phyloP scores from a whole-genome alignment of 352 stramenopile species.

The Globisporangium acanthophoron region DNA sequence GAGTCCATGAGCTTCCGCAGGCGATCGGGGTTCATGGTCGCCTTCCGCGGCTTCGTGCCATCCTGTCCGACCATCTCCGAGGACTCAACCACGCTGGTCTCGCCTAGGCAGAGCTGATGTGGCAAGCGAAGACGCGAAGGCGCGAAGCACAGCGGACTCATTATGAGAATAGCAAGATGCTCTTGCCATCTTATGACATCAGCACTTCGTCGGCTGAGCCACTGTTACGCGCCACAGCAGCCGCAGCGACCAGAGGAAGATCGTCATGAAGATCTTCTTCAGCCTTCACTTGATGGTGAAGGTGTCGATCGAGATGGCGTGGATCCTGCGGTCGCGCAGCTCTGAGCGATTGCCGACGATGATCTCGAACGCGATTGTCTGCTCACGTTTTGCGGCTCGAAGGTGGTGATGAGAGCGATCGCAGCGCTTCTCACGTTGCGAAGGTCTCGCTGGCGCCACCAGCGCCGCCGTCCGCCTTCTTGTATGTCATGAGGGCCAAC shows the following conservation, averaged over 20 bases:
- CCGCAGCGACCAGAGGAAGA: constrained; percentile 4
- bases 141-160: too few relatives aligned
- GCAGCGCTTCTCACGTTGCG: too few relatives aligned
- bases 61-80: constrained; percentile 7
- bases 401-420: too few relatives aligned
- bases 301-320: neutral
- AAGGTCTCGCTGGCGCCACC: neutral
- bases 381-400: too few relatives aligned
- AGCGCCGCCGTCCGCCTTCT: constrained; percentile 1
- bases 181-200: neutral
- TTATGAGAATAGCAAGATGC: too few relatives aligned
- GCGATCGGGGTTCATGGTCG: constrained; percentile 44
- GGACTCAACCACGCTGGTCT: neutral
- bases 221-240: constrained; percentile 2
- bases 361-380: constrained; percentile 2
- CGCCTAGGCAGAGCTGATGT: neutral
- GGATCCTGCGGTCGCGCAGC: constrained; percentile 10
- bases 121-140: too few relatives aligned
- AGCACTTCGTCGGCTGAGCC: neutral
- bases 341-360: constrained; percentile 7
- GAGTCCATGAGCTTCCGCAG: constrained; percentile 62
- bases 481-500: constrained; percentile 27
- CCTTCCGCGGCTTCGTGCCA: constrained; percentile 23
- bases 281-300: neutral
- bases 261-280: constrained; percentile 3